Evolutionary conservation across 257 asterid species (phyloP), one percentile per base, ranked within the genome.

Genomic region (Jacaranda mimosifolia): DNA sequence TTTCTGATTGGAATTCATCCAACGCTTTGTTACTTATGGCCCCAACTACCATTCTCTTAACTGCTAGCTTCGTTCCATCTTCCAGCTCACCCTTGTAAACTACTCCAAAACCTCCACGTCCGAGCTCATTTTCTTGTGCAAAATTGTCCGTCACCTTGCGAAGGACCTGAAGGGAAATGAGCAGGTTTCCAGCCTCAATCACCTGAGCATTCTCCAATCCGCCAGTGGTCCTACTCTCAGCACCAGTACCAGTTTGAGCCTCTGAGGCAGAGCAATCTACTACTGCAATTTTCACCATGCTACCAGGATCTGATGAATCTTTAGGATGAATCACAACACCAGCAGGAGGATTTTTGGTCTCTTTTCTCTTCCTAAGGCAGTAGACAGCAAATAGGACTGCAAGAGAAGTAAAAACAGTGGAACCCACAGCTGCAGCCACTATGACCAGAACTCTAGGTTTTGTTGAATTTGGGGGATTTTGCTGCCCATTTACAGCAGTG

Each of bases 31-130:
- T 87, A 18, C 86, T 68, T 39, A 88, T 66, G 4, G 73, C 75
- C 26, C 86, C 90, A 15, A 85, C 84, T 55, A 84, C 88, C 97
- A 90, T 92, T 83, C 97, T 83, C 82, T 92, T 92, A 19, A 92
- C 97, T 3, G 97, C 97, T 78, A 92, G 74, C 35, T 69, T 77
- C 17, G 87, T 83, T 3, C 93, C 94, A 48, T 84, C 91, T 53
- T 89, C 88, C 19, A 83, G 67, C 81, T 80, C 79, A 4, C 96
- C 97, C 82, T 84, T 90, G 85, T 92, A 92, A 7, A 92, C 97
- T 42, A 83, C 86, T 36, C 97, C 97, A 72, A 90, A 92, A 39
- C 97, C 97, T 49, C 97, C 97, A 9, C 89, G 89, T 6, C 97
- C 97, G 1, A 92, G 87, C 85, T 86, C 97, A 73, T 92, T 92